These are phyloP conservation scores for Argentina anserina DNA, from an alignment of 306 rosid species.

Conservation along the genomic window DNA sequence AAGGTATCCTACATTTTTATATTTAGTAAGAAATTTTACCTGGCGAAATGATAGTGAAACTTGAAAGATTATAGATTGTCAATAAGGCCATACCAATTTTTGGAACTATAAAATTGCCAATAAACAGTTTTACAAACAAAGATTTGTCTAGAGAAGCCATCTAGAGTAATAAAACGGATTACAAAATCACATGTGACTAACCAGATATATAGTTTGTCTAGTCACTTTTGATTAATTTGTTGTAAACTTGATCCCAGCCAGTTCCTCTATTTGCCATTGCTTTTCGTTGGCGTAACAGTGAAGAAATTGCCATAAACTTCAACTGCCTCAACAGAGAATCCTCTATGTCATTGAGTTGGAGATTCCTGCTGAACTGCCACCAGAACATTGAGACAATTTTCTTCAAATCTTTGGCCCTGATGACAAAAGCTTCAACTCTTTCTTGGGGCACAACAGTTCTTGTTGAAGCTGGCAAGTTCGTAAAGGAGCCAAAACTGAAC, in stretches of 20 bases:
- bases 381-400: not conserved
- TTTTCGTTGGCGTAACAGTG: not conserved
- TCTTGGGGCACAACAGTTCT: not conserved
- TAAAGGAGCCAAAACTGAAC: not conserved
- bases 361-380: not conserved
- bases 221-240: not conserved
- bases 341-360: not conserved
- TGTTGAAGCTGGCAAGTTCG: not conserved
- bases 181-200: too few species aligned
- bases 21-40: too few species aligned
- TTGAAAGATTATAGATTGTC: too few species aligned
- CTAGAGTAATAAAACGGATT: too few species aligned
- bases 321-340: not conserved
- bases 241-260: not conserved
- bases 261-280: not conserved
- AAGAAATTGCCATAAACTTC: not conserved
- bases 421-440: not conserved
- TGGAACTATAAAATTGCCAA: too few species aligned
- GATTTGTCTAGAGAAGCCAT: too few species aligned
- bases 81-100: too few species aligned
- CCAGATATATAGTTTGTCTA: not conserved
- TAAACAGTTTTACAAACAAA: too few species aligned
- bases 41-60: too few species aligned
- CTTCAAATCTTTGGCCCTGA: not conserved
- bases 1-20: too few species aligned